These are phyloP conservation scores for Ulota crispa DNA, from an alignment of 225 moss, liverwort and hornwort genomes.

Conservation along the genomic window DNA sequence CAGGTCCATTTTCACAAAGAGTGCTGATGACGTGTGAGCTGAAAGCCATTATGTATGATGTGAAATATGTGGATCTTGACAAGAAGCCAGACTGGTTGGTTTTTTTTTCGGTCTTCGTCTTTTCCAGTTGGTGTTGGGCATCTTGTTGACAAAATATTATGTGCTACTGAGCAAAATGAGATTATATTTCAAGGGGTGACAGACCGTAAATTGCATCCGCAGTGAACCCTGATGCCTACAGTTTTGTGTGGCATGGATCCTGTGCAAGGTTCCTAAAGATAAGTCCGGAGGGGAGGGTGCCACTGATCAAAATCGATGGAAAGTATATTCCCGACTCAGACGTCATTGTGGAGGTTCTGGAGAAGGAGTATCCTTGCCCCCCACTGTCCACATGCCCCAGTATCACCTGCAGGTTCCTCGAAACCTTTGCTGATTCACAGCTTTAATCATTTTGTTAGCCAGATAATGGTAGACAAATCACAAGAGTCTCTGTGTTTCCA, in stretches of 20 bases:
- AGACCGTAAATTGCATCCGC: slow-evolving; percentile 1
- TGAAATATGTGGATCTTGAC: slow-evolving; percentile 51
- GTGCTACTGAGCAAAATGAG: not conserved
- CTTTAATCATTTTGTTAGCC: not conserved
- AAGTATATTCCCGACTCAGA: slow-evolving; percentile 45
- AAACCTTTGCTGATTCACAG: not conserved
- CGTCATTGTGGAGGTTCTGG: slow-evolving; percentile 47
- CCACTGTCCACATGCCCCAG: slow-evolving; percentile 42
- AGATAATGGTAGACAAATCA: not conserved
- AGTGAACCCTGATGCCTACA: not conserved
- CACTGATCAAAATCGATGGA: slow-evolving; percentile 48
- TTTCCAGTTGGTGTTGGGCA: not conserved
- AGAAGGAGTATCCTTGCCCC: slow-evolving; percentile 44
- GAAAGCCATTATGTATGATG: slow-evolving; percentile 46
- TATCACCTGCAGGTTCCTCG: slow-evolving; percentile 44
- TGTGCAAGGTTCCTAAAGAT: slow-evolving; percentile 44
- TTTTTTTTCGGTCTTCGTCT: not conserved
- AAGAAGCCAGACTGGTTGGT: slow-evolving; percentile 49
- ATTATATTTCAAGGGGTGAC: not conserved
- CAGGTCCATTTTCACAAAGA: slow-evolving; percentile 56
- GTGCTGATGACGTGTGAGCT: slow-evolving; percentile 54
- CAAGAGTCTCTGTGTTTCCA: no score
- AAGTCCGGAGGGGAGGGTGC: slow-evolving; percentile 47
- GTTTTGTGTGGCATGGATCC: slow-evolving; percentile 7
- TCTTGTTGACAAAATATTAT: not conserved